Conservation (phyloP, 805 yeast species). For the Komagataella pastoris region DNA sequence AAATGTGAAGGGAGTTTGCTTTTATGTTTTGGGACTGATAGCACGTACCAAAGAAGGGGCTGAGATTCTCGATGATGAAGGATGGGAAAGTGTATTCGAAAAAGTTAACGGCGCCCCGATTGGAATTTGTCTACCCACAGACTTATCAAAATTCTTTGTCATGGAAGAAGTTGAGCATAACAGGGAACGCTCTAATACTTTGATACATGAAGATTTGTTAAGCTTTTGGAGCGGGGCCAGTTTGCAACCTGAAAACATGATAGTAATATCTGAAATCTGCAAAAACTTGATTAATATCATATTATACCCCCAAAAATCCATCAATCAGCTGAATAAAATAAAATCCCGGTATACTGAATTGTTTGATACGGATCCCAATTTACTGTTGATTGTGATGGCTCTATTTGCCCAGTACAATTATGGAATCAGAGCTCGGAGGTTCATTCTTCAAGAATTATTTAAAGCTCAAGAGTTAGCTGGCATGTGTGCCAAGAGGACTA, state of each 20-base stretch:
- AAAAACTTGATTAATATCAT: slow-evolving; percentile 15
- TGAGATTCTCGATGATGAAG: slow-evolving; percentile 71
- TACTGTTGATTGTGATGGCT: slow-evolving; percentile 38
- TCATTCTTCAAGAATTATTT: slow-evolving; percentile 47
- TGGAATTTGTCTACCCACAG: slow-evolving; percentile 14
- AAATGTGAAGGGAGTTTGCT: slow-evolving; percentile 65
- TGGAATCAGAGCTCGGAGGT: slow-evolving; percentile 48
- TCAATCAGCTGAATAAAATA: slow-evolving; percentile 30
- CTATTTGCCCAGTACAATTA: slow-evolving; percentile 45
- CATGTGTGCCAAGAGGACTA: slow-evolving; percentile 30
- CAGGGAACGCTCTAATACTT: neutral
- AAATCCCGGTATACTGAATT: slow-evolving; percentile 34
- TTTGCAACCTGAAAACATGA: slow-evolving; percentile 1
- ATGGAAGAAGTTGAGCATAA: neutral
- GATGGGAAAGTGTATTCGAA: slow-evolving; percentile 48
- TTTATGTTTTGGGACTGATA: slow-evolving; percentile 63
- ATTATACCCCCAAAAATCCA: slow-evolving; percentile 15
- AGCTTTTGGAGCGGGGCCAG: neutral
- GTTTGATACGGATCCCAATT: slow-evolving; percentile 37
- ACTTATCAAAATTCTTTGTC: slow-evolving; percentile 8
- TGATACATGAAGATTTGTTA: slow-evolving; percentile 1
- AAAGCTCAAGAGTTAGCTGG: slow-evolving; percentile 41
- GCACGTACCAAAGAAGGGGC: slow-evolving; percentile 66
- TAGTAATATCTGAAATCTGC: slow-evolving; percentile 12
- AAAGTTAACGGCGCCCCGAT: slow-evolving; percentile 25